Evolutionary conservation across 805 yeast genomes (phyloP).

Genomic region (Ogataea henricii): DNA sequence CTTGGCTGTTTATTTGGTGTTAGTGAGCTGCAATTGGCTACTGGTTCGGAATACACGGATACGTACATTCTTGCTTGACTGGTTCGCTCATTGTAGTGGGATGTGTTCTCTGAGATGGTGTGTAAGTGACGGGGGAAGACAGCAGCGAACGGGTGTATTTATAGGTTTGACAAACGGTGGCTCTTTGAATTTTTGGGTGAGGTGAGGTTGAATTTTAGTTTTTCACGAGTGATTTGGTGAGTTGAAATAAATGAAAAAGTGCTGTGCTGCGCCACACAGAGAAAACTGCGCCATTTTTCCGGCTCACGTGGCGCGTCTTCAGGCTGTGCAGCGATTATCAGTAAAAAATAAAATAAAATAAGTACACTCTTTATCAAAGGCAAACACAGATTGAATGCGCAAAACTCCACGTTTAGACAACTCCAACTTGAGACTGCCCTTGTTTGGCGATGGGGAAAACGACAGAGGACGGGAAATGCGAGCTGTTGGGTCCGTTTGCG

Average conservation of each 20-base stretch:
- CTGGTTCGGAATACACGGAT: background rate
- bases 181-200: background rate
- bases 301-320: background rate
- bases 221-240: background rate
- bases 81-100: constrained; percentile 23
- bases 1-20: constrained; percentile 39
- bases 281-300: background rate
- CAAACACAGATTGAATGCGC: too few species aligned
- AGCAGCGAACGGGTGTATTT: background rate
- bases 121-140: background rate
- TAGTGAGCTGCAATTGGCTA: background rate
- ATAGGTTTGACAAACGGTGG: background rate
- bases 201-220: background rate
- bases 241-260: too few species aligned
- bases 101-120: background rate
- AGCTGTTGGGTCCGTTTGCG: constrained; percentile 84
- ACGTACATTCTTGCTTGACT: constrained; percentile 27
- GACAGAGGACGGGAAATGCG: constrained; percentile 43
- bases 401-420: too few species aligned
- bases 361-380: too few species aligned
- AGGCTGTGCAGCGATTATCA: background rate
- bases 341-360: background rate
- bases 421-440: background rate
- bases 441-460: background rate
- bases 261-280: background rate